Evolutionary conservation across 257 asterid species (phyloP).

Genomic region (Capsicum rhomboideum): DNA sequence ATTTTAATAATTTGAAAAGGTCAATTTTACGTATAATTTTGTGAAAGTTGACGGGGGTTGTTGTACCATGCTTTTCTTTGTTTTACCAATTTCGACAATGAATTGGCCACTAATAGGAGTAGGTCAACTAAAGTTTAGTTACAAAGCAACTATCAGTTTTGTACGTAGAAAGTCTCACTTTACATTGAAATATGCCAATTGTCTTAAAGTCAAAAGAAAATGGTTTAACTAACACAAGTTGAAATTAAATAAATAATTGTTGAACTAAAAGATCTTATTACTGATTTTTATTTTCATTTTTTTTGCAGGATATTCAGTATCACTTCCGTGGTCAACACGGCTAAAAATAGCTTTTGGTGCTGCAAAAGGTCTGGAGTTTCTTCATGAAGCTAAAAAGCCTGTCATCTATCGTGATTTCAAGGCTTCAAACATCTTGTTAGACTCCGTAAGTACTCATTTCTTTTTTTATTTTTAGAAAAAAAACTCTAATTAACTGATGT

Average conservation of each 20-base stretch:
- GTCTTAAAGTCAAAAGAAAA: neutral
- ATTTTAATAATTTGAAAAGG: neutral
- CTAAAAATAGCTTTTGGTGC: slow-evolving; percentile 89
- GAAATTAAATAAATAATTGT: neutral
- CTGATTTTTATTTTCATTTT: neutral
- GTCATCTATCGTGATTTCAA: slow-evolving; percentile 88
- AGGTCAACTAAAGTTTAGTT: neutral
- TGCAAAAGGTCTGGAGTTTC: slow-evolving; percentile 84
- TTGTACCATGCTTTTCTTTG: neutral
- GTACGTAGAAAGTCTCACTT: neutral
- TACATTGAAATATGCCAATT: neutral
- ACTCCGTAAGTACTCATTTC: slow-evolving; percentile 39
- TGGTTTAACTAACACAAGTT: neutral
- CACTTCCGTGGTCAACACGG: slow-evolving; percentile 87
- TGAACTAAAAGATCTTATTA: neutral
- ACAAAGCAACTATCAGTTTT: neutral
- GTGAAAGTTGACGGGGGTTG: neutral
- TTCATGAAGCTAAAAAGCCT: slow-evolving; percentile 86
- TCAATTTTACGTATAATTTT: neutral
- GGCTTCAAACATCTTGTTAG: slow-evolving; percentile 76
- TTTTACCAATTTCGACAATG: neutral
- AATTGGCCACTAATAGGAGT: neutral
- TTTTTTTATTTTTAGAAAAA: too few relatives aligned
- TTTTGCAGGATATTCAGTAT: slow-evolving; percentile 61
- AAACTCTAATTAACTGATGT: neutral